Evolutionary conservation across 202 grass and related monocot species (phyloP).

Genomic region (Zizania palustris): DNA sequence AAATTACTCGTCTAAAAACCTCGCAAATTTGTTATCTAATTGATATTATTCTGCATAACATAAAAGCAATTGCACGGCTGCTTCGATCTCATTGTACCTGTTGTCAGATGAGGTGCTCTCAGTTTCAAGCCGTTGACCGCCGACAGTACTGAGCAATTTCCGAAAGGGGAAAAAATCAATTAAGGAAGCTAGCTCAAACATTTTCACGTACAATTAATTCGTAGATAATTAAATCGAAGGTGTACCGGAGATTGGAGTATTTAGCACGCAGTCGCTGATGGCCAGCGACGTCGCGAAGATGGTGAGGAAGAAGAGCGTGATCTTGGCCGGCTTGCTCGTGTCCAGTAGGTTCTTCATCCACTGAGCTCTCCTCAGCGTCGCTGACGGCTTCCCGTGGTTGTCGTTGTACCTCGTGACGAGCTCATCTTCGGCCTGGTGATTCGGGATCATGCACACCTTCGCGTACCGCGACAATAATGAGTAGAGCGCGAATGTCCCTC

Average conservation of each 20-base stretch:
- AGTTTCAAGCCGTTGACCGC: conserved; percentile 66
- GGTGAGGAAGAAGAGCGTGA: conserved; percentile 56
- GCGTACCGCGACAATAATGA: conserved; percentile 71
- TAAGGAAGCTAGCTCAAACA: neutral
- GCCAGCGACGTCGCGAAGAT: conserved; percentile 70
- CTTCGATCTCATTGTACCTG: conserved; percentile 43
- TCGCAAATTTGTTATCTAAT: too few species aligned
- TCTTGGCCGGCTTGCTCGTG: conserved; percentile 37
- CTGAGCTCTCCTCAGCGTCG: conserved; percentile 49
- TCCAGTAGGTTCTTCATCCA: conserved; percentile 70
- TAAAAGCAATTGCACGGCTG: neutral
- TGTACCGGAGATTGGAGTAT: conserved; percentile 68
- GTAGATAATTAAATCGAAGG: neutral
- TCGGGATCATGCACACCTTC: conserved; percentile 65
- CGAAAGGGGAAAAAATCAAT: neutral
- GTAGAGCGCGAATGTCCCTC: conserved; percentile 82
- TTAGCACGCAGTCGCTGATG: conserved; percentile 75
- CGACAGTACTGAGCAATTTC: conserved; percentile 56
- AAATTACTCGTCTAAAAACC: too few species aligned
- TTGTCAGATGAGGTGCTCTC: conserved; percentile 51
- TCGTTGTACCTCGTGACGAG: conserved; percentile 54
- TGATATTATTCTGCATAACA: too few species aligned
- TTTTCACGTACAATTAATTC: neutral
- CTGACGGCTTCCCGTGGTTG: conserved; percentile 26
- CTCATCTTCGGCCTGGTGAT: conserved; percentile 74